Percentiles rank a stretch among this genome's conserved stretches.
Conservation (phyloP, 2,329 filamentous ascomycete species). For the Ceratocystis huliohia region DNA sequence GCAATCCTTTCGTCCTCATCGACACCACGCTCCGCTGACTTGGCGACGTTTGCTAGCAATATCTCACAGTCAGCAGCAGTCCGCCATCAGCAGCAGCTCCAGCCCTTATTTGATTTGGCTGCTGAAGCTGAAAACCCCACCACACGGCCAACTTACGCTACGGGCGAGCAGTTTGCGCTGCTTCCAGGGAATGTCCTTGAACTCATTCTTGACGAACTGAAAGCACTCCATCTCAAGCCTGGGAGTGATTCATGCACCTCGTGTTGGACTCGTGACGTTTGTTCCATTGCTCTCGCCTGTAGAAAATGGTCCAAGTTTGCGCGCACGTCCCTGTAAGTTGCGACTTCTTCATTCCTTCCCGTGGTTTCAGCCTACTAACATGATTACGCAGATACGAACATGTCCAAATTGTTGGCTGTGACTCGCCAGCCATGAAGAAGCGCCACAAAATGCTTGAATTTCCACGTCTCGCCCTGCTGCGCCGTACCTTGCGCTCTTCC, state of each 20-base stretch:
- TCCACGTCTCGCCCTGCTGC: conserved; percentile 42
- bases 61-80: conserved; percentile 16
- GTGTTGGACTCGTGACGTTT: conserved; percentile 52
- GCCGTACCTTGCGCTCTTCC: conserved; percentile 43
- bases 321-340: conserved; percentile 38
- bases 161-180: conserved; percentile 42
- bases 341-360: not conserved
- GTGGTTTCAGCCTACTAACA: not conserved
- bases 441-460: conserved; percentile 42
- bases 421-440: conserved; percentile 44
- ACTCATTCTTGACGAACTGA: conserved; percentile 43
- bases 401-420: conserved; percentile 46
- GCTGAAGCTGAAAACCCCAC: conserved; percentile 26
- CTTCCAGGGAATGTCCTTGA: conserved; percentile 48
- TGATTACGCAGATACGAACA: conserved; percentile 38
- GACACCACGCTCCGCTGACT: conserved; percentile 22
- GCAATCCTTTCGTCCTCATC: conserved; percentile 27
- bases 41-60: conserved; percentile 22
- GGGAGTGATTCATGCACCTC: conserved; percentile 45
- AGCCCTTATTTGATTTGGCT: conserved; percentile 20
- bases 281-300: conserved; percentile 38
- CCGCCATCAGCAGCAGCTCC: conserved; percentile 17
- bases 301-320: conserved; percentile 42
- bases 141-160: conserved; percentile 28
- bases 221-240: conserved; percentile 37